Conservation (phyloP, 1,139 yeast genomes). For the Yamadazyma songkhlaensis region DNA sequence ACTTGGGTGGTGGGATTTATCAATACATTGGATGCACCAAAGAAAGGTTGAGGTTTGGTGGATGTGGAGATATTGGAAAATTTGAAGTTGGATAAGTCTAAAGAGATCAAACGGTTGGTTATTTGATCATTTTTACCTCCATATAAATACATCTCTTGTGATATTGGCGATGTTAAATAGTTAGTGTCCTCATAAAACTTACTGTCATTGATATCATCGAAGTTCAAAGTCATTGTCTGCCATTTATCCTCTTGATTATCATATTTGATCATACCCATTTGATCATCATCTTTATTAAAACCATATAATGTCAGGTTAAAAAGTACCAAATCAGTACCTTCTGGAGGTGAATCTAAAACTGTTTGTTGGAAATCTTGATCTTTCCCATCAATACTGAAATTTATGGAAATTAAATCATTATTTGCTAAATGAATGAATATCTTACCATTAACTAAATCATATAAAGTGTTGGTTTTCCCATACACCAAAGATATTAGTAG, state of each 20-base stretch:
- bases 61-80: slow-evolving; percentile 39
- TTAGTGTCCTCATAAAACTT: slow-evolving; percentile 31
- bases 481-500: background rate
- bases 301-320: slow-evolving; percentile 32
- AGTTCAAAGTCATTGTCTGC: slow-evolving; percentile 19
- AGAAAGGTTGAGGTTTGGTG: slow-evolving; percentile 43
- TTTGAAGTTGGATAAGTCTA: slow-evolving; percentile 22
- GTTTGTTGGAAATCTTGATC: slow-evolving; percentile 17
- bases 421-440: slow-evolving; percentile 36
- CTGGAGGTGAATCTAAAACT: slow-evolving; percentile 32
- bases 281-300: slow-evolving; percentile 20
- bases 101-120: slow-evolving; percentile 32
- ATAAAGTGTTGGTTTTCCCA: slow-evolving; percentile 16
- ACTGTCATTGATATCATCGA: slow-evolving; percentile 25
- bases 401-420: slow-evolving; percentile 33
- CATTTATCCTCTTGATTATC: slow-evolving; percentile 20
- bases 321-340: slow-evolving; percentile 30
- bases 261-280: slow-evolving; percentile 24
- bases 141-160: slow-evolving; percentile 31
- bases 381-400: slow-evolving; percentile 34
- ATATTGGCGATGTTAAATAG: slow-evolving; percentile 26
- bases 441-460: slow-evolving; percentile 32
- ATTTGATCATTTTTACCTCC: slow-evolving; percentile 34
- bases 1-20: slow-evolving; percentile 38
- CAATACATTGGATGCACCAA: slow-evolving; percentile 38